These are phyloP conservation scores for Morella rubra DNA, from an alignment of 306 rosid genomes.

Conservation along the genomic window DNA sequence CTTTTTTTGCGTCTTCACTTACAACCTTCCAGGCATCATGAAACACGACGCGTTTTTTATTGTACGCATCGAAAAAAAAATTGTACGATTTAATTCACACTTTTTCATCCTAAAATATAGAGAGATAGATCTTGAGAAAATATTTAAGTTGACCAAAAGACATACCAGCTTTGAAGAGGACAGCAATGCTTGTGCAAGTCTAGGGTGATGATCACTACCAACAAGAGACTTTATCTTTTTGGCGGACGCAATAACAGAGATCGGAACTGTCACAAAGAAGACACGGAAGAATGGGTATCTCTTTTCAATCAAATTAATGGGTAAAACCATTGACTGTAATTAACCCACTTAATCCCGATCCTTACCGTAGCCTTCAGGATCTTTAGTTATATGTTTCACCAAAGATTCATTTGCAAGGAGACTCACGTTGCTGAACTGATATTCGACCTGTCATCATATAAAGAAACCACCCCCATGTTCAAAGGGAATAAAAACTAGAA, in stretches of 20 bases:
- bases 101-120: background rate
- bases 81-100: too few relatives aligned
- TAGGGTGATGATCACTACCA: slow-evolving; percentile 40
- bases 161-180: slow-evolving; percentile 88
- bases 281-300: slow-evolving; percentile 8
- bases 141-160: slow-evolving; percentile 14
- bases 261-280: slow-evolving; percentile 56
- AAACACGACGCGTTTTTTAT: background rate
- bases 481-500: background rate
- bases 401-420: slow-evolving; percentile 86
- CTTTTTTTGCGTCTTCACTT: slow-evolving; percentile 77
- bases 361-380: slow-evolving; percentile 94
- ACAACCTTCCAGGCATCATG: slow-evolving; percentile 49
- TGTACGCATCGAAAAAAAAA: too few relatives aligned
- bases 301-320: background rate
- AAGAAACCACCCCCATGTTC: slow-evolving; percentile 5
- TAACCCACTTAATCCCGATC: slow-evolving; percentile 8
- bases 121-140: background rate
- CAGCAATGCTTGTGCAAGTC: slow-evolving; percentile 68
- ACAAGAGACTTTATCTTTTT: slow-evolving; percentile 76
- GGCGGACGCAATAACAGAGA: slow-evolving; percentile 68
- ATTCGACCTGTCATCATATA: slow-evolving; percentile 68
- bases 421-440: slow-evolving; percentile 86
- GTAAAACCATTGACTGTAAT: background rate
- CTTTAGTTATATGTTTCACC: slow-evolving; percentile 71